Evolutionary conservation across 805 yeast genomes (phyloP).

Genomic region (Candida khao-thaluensis): DNA sequence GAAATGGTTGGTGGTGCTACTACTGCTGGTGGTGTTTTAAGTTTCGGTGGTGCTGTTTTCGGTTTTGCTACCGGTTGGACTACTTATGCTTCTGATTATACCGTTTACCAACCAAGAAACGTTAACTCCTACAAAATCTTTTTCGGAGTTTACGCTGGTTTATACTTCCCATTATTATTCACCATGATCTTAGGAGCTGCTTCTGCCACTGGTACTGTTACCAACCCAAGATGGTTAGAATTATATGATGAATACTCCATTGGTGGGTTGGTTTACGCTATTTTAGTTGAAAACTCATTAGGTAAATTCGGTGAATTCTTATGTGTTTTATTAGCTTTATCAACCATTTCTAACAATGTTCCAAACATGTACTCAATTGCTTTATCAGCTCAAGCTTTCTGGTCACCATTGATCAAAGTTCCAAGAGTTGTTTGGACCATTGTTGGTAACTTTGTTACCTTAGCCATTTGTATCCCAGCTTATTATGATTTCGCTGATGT

Average conservation of each 20-base stretch:
- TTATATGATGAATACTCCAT: constrained; percentile 28
- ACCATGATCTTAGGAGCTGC: constrained; percentile 86
- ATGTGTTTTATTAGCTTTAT: constrained; percentile 77
- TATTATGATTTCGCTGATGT: constrained; percentile 69
- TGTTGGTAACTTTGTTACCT: constrained; percentile 67
- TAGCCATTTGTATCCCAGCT: constrained; percentile 89
- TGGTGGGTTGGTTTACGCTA: constrained; percentile 78
- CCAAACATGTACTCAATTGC: constrained; percentile 94
- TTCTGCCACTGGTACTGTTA: constrained; percentile 59
- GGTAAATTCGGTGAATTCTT: constrained; percentile 91
- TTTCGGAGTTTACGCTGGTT: constrained; percentile 60
- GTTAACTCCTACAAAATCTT: constrained; percentile 61
- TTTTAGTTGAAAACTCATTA: constrained; percentile 74
- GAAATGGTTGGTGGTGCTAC: constrained; percentile 50
- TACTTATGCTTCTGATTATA: constrained; percentile 88
- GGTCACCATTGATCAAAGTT: constrained; percentile 68
- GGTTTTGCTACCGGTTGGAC: constrained; percentile 97
- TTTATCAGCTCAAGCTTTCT: constrained; percentile 79
- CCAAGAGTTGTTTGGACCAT: constrained; percentile 87
- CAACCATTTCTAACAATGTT: constrained; percentile 87
- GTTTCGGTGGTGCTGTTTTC: constrained; percentile 78
- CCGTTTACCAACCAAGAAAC: constrained; percentile 76
- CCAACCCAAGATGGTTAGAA: constrained; percentile 31
- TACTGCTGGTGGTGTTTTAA: constrained; percentile 73
- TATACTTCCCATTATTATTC: constrained; percentile 66